Base-by-base conservation (phyloP, 108 stramenopile genomes). In the Skeletonema menzelii region DNA sequence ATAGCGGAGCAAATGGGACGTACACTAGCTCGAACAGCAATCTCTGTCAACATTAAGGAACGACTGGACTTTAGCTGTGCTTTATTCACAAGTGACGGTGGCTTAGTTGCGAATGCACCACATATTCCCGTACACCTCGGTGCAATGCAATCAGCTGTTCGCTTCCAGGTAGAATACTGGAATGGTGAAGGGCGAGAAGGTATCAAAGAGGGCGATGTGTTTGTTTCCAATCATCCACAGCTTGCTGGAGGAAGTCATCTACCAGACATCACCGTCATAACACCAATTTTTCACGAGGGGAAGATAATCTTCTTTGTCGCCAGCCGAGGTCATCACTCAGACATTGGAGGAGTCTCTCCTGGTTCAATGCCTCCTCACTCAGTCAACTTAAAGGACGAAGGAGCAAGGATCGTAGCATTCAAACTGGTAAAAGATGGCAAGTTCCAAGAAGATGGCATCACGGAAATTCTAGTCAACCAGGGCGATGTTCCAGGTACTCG, bases 1-100 rank as follows among this genome's bases (percentile, higher is more conserved):
- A 98, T 99, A 75, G 99, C 99, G 8, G 99, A 99, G 76, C 97
- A 98, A 85, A 98, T 98, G 97, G 99, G 99, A 20, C 85, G 97
- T 38, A 98, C 97, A 19, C 80, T 99, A 28, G 95, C 97, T 65
- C 85, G 99, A 31, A 98, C 95, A 4, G 91, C 97, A 2, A 93
- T 93, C 67, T 95, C 93, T 47, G 99, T 99, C 42, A 99, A 99
- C 73, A 98, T 99, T 86, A 99, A 99, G 84, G 99, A 99, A 76
- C 84, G 99, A 19, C 87, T 99, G 8, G 99, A 99, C 70, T 99
- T 99, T 77, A 91, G 89, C 14, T 99, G 99, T 65, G 99, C 99
- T 30, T 83, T 99, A 24, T 98, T 99, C 66, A 97, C 95, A 8
- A 82, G 85, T 42, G 85, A 96, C 44, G 98, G 98, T 15, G 99